These are phyloP conservation scores for Aureobasidium namibiae DNA, from an alignment of 2,329 filamentous ascomycete genomes.

Conservation along the genomic window DNA sequence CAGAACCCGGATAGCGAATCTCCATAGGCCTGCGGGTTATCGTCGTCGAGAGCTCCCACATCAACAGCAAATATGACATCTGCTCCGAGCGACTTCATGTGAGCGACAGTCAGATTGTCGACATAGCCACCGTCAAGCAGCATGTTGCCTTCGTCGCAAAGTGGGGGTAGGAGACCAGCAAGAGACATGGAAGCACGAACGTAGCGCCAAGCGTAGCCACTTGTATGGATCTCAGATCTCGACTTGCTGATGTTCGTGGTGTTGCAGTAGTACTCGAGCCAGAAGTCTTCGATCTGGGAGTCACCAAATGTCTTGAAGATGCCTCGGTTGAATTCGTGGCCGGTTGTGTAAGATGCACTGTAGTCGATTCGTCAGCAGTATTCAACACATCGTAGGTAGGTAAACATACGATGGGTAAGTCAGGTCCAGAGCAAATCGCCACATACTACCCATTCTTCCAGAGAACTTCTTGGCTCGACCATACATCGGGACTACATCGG, in stretches of 20 bases:
- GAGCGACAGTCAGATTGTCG: conserved; percentile 91
- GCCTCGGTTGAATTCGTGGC: conserved; percentile 96
- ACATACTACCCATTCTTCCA: conserved; percentile 97
- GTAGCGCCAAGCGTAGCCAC: conserved; percentile 95
- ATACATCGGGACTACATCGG: conserved; percentile 94
- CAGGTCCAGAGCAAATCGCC: conserved; percentile 93
- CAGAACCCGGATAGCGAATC: conserved; percentile 92
- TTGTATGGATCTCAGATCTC: conserved; percentile 84
- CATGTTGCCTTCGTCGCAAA: conserved; percentile 97
- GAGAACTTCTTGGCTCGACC: conserved; percentile 95
- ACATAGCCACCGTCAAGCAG: conserved; percentile 93
- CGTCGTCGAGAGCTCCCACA: conserved; percentile 85
- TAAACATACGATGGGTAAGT: conserved; percentile 71
- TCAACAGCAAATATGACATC: conserved; percentile 95
- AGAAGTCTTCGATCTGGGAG: conserved; percentile 96
- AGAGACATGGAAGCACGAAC: conserved; percentile 95
- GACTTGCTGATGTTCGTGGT: conserved; percentile 98
- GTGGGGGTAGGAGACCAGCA: conserved; percentile 80
- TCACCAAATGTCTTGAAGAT: conserved; percentile 99
- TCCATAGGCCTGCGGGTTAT: conserved; percentile 84
- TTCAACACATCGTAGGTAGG: not conserved
- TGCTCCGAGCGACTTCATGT: conserved; percentile 91
- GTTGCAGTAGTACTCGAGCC: conserved; percentile 98
- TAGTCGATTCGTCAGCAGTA: conserved; percentile 15
- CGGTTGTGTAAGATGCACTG: conserved; percentile 84